Base-by-base conservation (phyloP, 2,329 filamentous ascomycete species). In the Nannizziopsis arthrosporioides region DNA sequence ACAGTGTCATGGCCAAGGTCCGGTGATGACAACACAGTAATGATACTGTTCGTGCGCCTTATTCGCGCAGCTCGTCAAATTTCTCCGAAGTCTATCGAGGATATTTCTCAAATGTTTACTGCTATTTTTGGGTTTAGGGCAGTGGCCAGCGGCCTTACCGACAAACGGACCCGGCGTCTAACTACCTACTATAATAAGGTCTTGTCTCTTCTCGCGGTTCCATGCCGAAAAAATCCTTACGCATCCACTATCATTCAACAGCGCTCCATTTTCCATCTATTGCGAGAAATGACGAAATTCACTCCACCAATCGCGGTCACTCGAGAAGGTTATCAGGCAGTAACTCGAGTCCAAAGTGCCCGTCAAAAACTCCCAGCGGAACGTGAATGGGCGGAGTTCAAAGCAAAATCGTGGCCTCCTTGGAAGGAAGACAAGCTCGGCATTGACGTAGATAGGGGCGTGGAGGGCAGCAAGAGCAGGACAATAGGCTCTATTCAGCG, bases 401-500 rank as follows among this genome's bases (percentile, higher is more conserved):
- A 82, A 63, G 70, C 76, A 2, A 63, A 70, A 7, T 77, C 75
- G 6, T 82, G 79, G 79, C 79, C 79, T 11, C 79, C 79, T 0
- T 82, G 78, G 77, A 81, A 80, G 59, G 73, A 77, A 57, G 73
- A 78, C 41, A 75, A 70, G 46, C 72, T 76, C 12, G 77, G 76
- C 1, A 75, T 81, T 57, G 78, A 82, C 56, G 69, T 71, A n/a
- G 66, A 71, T 11, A 73, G 77, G 47, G 73, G 71, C 9, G 70
- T 72, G 40, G 73, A 77, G 36, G 72, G 76, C 50, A 76, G 76
- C 51, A 67, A 68, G 27, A 80, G 76, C 48, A 72, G 74, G 48
- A 76, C 77, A n/a, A 71, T 71, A 49, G 68, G 72, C 34, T 72
- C 77, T 5, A 59, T 82, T 40, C 61, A 64, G 35, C 72, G 73